Base-by-base conservation (phyloP, 2,329 filamentous ascomycete genomes). In the Fusarium irregulare region DNA sequence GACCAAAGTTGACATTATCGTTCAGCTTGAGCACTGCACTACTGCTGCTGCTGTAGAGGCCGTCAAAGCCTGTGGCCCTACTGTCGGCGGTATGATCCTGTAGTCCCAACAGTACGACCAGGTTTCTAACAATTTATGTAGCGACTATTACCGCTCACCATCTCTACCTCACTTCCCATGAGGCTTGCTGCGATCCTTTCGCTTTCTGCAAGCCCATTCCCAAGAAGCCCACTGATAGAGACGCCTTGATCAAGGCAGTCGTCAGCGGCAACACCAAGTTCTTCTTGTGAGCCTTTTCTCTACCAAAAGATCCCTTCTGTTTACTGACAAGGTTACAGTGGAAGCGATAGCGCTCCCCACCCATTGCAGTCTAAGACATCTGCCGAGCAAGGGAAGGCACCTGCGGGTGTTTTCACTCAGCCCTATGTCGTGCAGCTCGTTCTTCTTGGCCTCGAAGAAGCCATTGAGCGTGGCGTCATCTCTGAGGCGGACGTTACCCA, bases 131-230 rank as follows among this genome's bases (percentile, higher is more conserved):
- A 4, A 6, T n/a, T 23, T 30, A n/a, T 23, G 45, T 66, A 79
- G 91, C 87, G 6, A 95, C 92, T 12, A 93, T 97, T 71, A 97
- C 94, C 0, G 92, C 93, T 4, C 94, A 97, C 76, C 94, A 97
- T 76, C 84, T 97, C 23, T 93, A 88, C 72, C 85, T 98, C 32
- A 93, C 91, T 14, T 89, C 93, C 18, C 91, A 96, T 74, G 90
- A 94, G 73, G 83, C 81, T 64, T 81, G 81, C 60, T 91, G 91
- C 83, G 88, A 89, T 21, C 75, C 76, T 28, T 79, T 82, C 55
- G 80, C 80, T 76, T 97, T 94, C 87, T 94, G 76, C 90, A 95
- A 87, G 88, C 91, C 85, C 85, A 93, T 92, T 32, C 88, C 91
- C 53, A 93, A 93, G 83, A 90, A 88, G 37, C 90, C 92, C 1